Percentiles rank a stretch among this genome's conserved stretches.
Evolutionary conservation across 164 flowering plant species (phyloP).

Genomic region (Nymphaea colorata): DNA sequence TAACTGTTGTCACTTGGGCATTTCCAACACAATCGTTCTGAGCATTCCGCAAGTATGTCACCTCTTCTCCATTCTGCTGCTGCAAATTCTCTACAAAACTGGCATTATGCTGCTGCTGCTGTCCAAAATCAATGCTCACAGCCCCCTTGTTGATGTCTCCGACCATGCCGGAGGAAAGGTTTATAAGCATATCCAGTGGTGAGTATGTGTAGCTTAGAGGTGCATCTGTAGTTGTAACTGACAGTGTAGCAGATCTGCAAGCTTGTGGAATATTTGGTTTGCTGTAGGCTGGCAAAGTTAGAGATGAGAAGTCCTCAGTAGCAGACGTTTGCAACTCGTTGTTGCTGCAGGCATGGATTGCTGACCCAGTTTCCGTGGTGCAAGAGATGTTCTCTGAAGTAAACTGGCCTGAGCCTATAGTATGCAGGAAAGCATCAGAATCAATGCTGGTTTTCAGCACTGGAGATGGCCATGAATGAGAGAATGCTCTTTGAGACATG

Average conservation of each 20-base stretch:
- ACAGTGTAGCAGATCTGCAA: slow-evolving; percentile 18
- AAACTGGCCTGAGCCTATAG: slow-evolving; percentile 21
- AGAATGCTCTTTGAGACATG: slow-evolving; percentile 64
- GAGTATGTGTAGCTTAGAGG: slow-evolving; percentile 28
- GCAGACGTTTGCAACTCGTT: slow-evolving; percentile 7
- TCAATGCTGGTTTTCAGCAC: slow-evolving; percentile 18
- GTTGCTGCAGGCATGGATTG: slow-evolving; percentile 19
- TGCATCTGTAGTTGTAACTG: slow-evolving; percentile 25
- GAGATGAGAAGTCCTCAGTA: not conserved
- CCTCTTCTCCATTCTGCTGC: slow-evolving; percentile 27
- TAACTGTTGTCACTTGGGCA: slow-evolving; percentile 23
- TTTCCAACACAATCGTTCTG: slow-evolving; percentile 5
- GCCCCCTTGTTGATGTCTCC: slow-evolving; percentile 20
- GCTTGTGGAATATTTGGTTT: slow-evolving; percentile 17
- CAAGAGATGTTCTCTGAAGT: slow-evolving; percentile 40
- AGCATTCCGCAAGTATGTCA: slow-evolving; percentile 13
- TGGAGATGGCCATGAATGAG: slow-evolving; percentile 68
- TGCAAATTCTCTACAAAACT: slow-evolving; percentile 24
- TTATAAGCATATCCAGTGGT: slow-evolving; percentile 30
- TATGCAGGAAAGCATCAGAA: slow-evolving; percentile 19
- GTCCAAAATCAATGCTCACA: slow-evolving; percentile 25
- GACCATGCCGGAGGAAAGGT: slow-evolving; percentile 19
- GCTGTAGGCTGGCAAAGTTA: slow-evolving; percentile 12
- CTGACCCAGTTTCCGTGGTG: slow-evolving; percentile 32
- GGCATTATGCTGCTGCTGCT: slow-evolving; percentile 24